These are phyloP conservation scores for Aspergillus sp. DNA, from an alignment of 2,329 filamentous ascomycete genomes.

Conservation along the genomic window DNA sequence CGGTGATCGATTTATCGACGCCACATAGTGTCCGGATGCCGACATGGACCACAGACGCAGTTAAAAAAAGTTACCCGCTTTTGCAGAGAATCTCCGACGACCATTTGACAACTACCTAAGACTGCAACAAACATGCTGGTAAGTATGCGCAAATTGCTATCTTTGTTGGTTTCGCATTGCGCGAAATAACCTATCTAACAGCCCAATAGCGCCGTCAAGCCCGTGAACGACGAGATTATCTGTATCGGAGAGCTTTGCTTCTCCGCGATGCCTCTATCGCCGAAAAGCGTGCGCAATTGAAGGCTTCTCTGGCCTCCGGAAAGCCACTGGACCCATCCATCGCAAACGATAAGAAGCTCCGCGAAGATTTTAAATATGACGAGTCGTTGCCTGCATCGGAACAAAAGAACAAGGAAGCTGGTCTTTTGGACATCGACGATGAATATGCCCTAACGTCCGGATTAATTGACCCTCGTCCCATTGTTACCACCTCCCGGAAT, in stretches of 20 bases:
- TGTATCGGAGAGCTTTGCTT: conserved; percentile 81
- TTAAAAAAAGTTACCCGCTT: conserved; percentile 32
- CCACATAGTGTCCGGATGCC: conserved; percentile 25
- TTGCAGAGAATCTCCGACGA: conserved; percentile 6
- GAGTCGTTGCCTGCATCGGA: conserved; percentile 62
- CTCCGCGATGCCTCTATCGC: conserved; percentile 87
- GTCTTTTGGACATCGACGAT: conserved; percentile 77
- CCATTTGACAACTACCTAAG: conserved; percentile 1
- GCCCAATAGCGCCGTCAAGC: conserved; percentile 59
- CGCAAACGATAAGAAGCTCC: conserved; percentile 75
- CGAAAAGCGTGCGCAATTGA: conserved; percentile 81
- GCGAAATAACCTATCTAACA: conserved; percentile 5
- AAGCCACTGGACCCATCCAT: conserved; percentile 76
- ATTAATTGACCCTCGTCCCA: conserved; percentile 76
- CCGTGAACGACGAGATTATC: conserved; percentile 74
- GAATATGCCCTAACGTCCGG: conserved; percentile 91
- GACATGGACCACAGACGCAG: conserved; percentile 20
- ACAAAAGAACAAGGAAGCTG: conserved; percentile 67
- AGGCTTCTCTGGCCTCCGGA: conserved; percentile 78
- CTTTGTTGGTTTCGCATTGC: background rate
- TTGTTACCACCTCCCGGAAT: conserved; percentile 86
- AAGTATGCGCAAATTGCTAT: conserved; percentile 6
- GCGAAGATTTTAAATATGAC: conserved; percentile 89
- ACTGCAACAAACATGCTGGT: conserved; percentile 26
- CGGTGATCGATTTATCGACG: conserved; percentile 15